These are phyloP conservation scores for Chiua virens DNA, from an alignment of 768 basidiomycete genomes.

Conservation along the genomic window DNA sequence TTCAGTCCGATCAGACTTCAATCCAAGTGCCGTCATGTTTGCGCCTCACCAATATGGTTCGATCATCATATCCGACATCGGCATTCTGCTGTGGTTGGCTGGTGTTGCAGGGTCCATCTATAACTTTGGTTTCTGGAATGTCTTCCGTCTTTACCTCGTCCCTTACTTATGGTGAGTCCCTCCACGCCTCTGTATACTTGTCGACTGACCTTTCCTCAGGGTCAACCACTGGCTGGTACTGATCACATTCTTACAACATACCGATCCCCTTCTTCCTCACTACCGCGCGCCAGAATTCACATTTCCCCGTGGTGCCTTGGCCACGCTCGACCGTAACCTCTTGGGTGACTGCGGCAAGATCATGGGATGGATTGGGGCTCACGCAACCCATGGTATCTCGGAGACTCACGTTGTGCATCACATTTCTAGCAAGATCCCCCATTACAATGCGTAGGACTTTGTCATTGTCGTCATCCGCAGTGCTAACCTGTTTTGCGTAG, in stretches of 20 bases:
- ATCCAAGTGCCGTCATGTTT: slow-evolving; percentile 77
- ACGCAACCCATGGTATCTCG: slow-evolving; percentile 87
- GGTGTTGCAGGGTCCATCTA: slow-evolving; percentile 56
- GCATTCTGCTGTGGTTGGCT: slow-evolving; percentile 71
- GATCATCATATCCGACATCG: slow-evolving; percentile 80
- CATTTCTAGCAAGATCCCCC: slow-evolving; percentile 92
- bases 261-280: slow-evolving; percentile 92
- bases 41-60: slow-evolving; percentile 75
- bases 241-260: slow-evolving; percentile 98
- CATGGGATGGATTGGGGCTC: slow-evolving; percentile 83
- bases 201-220: slow-evolving; percentile 35
- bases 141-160: slow-evolving; percentile 78
- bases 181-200: neutral
- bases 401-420: slow-evolving; percentile 95
- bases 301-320: slow-evolving; percentile 90
- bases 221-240: slow-evolving; percentile 94
- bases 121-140: slow-evolving; percentile 63
- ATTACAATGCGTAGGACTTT: slow-evolving; percentile 71
- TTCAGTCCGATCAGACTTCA: slow-evolving; percentile 57
- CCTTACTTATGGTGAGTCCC: slow-evolving; percentile 77
- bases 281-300: slow-evolving; percentile 89
- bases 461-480: neutral
- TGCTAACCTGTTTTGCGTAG: slow-evolving; percentile 31
- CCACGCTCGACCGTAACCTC: slow-evolving; percentile 84
- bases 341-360: slow-evolving; percentile 76